Evolutionary conservation across 2,329 filamentous ascomycete species (phyloP), one percentile per base, ranked within the genome.

Genomic region (Aureobasidium sp.): DNA sequence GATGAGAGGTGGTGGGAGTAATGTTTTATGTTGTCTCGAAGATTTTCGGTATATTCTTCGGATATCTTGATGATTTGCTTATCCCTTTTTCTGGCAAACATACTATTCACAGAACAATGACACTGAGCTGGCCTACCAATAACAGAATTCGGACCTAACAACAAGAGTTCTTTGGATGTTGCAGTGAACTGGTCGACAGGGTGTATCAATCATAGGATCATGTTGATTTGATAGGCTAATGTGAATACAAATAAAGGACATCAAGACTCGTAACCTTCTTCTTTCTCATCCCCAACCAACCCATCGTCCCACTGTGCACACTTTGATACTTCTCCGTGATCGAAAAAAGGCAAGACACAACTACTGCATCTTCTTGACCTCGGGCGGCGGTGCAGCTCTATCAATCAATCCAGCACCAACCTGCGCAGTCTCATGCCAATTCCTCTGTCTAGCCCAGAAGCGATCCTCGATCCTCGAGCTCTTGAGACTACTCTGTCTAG

Each of bases 391-490:
- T 2, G 50, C 55, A 7, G 68, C 67, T 50, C 74, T 75, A 55
- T 79, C 76, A 69, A 85, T 84, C 63, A 83, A 71, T 5, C 73
- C 73, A 62, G 72, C 75, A 27, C 82, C 83, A 25, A 82, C 76
- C 61, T 78, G 73, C 7, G 75, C 77, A n/a, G 76, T 78, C 68
- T 83, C 80, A 52, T 72, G 72, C 75, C 79, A 80, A 9, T 77
- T 76, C 63, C 72, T 72, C 68, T 82, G 79, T 36, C 78, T 70
- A 2, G 71, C 70, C 83, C 83, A 85, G 65, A 85, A 85, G 59
- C 74, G 73, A 37, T 78, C 74, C 66, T 79, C 77, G 0, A 74
- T 71, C 37, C 76, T 78, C 11, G 73, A 73, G 32, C 71, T 72
- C 27, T 67, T 70, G 36, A 81, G 65, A 63, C 73, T 80, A 16